Conservation (phyloP, 768 basidiomycete genomes). For the Pleurotus djamor region DNA sequence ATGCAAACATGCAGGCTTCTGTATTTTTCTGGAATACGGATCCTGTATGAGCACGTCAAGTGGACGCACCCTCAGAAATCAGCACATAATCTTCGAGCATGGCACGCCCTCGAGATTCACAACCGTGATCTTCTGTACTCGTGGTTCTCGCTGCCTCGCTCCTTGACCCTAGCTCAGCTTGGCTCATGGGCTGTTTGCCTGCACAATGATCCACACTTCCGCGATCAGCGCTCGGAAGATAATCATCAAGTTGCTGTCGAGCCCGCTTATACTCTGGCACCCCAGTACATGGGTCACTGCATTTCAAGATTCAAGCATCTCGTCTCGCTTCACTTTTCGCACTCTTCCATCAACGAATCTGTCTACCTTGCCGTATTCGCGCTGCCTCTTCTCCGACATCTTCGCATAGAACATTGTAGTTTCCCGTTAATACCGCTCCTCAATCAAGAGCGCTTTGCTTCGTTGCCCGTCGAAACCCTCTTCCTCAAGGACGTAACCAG, state of each 20-base stretch:
- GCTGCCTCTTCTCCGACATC: not conserved
- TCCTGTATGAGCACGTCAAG: conserved; percentile 4
- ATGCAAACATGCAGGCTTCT: conserved; percentile 3
- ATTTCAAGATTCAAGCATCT: not conserved
- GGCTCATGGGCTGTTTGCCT: not conserved
- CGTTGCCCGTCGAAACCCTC: not conserved
- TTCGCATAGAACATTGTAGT: not conserved
- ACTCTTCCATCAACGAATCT: not conserved
- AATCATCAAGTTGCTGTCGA: not conserved
- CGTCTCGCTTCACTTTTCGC: not conserved
- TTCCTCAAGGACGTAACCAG: not conserved
- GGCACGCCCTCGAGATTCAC: not conserved
- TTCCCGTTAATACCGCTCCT: not conserved
- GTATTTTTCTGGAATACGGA: conserved; percentile 1
- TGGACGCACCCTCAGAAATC: not conserved
- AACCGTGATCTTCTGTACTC: not conserved
- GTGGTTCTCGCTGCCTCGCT: not conserved
- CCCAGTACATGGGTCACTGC: not conserved
- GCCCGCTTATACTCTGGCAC: not conserved
- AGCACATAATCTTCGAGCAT: not conserved
- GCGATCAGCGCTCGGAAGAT: not conserved
- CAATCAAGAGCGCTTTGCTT: not conserved
- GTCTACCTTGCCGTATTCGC: not conserved
- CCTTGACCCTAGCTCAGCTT: conserved; percentile 1
- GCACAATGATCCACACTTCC: not conserved